These are phyloP conservation scores for Rhizoctonia solani DNA, from an alignment of 1,284 basidiomycete genomes.

Conservation along the genomic window DNA sequence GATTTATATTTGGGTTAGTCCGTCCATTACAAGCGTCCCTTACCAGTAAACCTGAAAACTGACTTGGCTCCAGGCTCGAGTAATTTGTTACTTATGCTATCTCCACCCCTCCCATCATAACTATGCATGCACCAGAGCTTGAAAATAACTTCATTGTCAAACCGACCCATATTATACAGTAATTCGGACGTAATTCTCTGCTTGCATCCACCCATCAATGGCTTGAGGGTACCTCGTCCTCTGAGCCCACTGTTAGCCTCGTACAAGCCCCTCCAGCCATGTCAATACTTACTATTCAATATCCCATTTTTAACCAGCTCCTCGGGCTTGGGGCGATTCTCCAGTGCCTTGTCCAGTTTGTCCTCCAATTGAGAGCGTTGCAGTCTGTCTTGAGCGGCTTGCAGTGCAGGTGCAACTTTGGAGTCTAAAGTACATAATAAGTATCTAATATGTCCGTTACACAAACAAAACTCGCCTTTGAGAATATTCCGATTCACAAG, in stretches of 20 bases:
- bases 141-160: slow-evolving; percentile 16
- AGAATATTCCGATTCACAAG: slow-evolving; percentile 75
- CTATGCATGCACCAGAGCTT: background rate
- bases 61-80: too few relatives aligned
- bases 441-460: background rate
- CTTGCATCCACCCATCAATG: background rate
- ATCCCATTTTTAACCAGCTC: slow-evolving; percentile 76
- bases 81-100: too few relatives aligned
- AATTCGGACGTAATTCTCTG: background rate
- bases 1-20: background rate
- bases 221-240: slow-evolving; percentile 40
- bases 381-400: slow-evolving; percentile 67
- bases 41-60: background rate
- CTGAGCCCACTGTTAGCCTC: slow-evolving; percentile 22
- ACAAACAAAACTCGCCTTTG: slow-evolving; percentile 55
- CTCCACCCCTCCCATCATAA: too few relatives aligned
- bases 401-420: slow-evolving; percentile 68
- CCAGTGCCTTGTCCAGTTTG: slow-evolving; percentile 68
- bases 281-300: slow-evolving; percentile 53
- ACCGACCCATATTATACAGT: background rate
- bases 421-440: slow-evolving; percentile 53
- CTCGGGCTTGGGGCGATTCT: slow-evolving; percentile 65
- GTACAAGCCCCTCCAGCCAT: background rate
- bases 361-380: slow-evolving; percentile 73
- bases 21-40: background rate